These are phyloP conservation scores for Cyberlindnera xishuangbannaensis DNA, from an alignment of 805 yeast genomes.

Conservation along the genomic window DNA sequence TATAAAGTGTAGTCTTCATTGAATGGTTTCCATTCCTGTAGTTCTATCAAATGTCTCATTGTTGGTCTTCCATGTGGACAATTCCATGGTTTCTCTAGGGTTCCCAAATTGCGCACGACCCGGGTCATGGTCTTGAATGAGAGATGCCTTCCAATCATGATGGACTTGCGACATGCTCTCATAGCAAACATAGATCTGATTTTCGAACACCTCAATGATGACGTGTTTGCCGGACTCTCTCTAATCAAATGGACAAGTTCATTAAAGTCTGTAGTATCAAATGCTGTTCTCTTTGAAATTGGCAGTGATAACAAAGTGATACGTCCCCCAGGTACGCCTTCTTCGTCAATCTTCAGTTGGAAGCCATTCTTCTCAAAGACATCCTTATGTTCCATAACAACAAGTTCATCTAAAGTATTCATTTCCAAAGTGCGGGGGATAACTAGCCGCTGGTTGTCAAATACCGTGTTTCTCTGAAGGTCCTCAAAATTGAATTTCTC, in stretches of 20 bases:
- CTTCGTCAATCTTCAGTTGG: conserved; percentile 44
- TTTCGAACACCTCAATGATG: conserved; percentile 61
- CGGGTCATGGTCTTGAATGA: conserved; percentile 52
- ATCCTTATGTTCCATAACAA: conserved; percentile 53
- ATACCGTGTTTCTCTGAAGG: conserved; percentile 46
- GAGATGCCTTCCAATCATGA: conserved; percentile 86
- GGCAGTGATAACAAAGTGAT: conserved; percentile 63
- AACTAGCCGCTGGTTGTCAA: conserved; percentile 69
- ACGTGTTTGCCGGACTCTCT: conserved; percentile 41
- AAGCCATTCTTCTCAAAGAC: conserved; percentile 77
- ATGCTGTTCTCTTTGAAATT: conserved; percentile 59
- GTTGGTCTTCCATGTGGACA: conserved; percentile 98
- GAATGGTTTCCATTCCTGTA: conserved; percentile 41
- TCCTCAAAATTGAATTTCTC: conserved; percentile 89
- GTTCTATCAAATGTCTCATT: conserved; percentile 77
- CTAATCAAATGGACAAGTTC: conserved; percentile 69
- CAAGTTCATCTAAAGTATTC: conserved; percentile 71
- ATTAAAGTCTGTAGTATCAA: conserved; percentile 59
- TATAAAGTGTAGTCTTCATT: conserved; percentile 35
- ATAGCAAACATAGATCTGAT: conserved; percentile 82
- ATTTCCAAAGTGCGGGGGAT: conserved; percentile 52
- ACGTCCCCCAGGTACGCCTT: conserved; percentile 48
- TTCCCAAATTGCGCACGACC: conserved; percentile 63
- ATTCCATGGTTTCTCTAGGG: conserved; percentile 86
- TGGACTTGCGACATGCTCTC: conserved; percentile 91